A percentile compares a stretch with the other conserved stretches of the same genome.
Conservation (phyloP, 2,329 filamentous ascomycete species). For the Cladosporium velox region DNA sequence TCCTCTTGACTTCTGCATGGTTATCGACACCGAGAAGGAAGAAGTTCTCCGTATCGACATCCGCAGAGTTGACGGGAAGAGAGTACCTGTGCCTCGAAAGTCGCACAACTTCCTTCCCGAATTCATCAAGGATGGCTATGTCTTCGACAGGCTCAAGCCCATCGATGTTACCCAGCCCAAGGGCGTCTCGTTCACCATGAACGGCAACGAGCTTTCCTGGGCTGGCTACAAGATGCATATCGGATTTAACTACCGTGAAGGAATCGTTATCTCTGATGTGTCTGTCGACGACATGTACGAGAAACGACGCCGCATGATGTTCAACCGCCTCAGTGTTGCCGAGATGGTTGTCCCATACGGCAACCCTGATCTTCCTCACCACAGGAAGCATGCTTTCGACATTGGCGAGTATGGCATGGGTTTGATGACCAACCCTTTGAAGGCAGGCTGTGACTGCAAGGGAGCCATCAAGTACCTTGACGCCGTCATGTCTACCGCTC, state of each 20-base stretch:
- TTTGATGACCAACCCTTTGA: constrained; percentile 66
- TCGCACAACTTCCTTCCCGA: constrained; percentile 43
- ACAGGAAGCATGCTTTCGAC: constrained; percentile 72
- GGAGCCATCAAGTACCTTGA: constrained; percentile 59
- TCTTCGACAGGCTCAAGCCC: constrained; percentile 57
- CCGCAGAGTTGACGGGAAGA: constrained; percentile 38
- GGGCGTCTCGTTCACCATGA: constrained; percentile 63
- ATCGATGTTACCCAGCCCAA: constrained; percentile 69
- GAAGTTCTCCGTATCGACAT: constrained; percentile 39
- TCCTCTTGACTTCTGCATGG: constrained; percentile 36
- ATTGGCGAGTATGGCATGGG: constrained; percentile 70
- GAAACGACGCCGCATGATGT: constrained; percentile 65
- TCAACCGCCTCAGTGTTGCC: constrained; percentile 67
- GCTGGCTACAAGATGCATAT: constrained; percentile 63
- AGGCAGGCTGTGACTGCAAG: constrained; percentile 70
- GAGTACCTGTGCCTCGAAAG: constrained; percentile 18
- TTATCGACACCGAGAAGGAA: constrained; percentile 34
- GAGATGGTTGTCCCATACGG: constrained; percentile 66
- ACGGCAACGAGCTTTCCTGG: constrained; percentile 47
- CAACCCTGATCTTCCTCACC: constrained; percentile 65
- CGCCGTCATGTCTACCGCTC: constrained; percentile 53
- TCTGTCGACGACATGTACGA: constrained; percentile 35
- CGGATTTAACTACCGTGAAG: constrained; percentile 67
- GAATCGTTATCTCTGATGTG: constrained; percentile 67
- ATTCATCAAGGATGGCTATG: constrained; percentile 51